Conservation (phyloP, 768 basidiomycete species). For the Termitomyces sp. region DNA sequence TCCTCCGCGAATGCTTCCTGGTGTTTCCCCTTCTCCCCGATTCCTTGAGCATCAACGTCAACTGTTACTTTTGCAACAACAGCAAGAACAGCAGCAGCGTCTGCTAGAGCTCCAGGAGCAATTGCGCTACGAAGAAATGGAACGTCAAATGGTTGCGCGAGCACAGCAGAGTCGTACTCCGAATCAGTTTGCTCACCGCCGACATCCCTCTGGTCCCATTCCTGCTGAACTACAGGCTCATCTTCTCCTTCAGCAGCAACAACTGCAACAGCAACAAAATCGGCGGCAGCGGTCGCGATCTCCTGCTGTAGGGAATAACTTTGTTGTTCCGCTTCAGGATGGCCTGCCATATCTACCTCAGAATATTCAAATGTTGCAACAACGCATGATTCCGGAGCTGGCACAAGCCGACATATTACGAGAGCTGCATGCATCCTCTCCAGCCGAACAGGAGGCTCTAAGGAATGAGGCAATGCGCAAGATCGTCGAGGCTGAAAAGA, state of each 20-base stretch:
- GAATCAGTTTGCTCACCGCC: constrained; percentile 35
- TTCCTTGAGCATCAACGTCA: constrained; percentile 78
- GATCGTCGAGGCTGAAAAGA: constrained; percentile 86
- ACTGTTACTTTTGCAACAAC: constrained; percentile 63
- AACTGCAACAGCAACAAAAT: constrained; percentile 49
- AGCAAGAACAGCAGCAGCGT: constrained; percentile 61
- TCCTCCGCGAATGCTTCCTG: constrained; percentile 70
- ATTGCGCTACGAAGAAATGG: constrained; percentile 61
- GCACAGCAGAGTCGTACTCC: constrained; percentile 37
- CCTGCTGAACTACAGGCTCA: constrained; percentile 51
- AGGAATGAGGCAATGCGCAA: constrained; percentile 81
- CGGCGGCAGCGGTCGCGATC: constrained; percentile 47
- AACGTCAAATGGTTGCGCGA: constrained; percentile 55
- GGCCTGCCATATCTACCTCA: constrained; percentile 56
- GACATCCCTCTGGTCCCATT: constrained; percentile 43
- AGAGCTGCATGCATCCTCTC: constrained; percentile 55
- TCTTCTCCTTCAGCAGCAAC: constrained; percentile 40
- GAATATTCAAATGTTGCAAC: constrained; percentile 70
- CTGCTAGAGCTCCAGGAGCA: constrained; percentile 66
- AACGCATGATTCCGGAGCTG: constrained; percentile 74
- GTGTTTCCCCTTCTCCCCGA: constrained; percentile 71
- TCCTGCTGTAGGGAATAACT: constrained; percentile 35
- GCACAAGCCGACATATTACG: constrained; percentile 68
- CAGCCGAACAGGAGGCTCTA: constrained; percentile 66
- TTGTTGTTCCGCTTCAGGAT: constrained; percentile 46